phyloP scores from a whole-genome alignment of 208 protist genomes.

The Trypanosomatidae sp. region DNA sequence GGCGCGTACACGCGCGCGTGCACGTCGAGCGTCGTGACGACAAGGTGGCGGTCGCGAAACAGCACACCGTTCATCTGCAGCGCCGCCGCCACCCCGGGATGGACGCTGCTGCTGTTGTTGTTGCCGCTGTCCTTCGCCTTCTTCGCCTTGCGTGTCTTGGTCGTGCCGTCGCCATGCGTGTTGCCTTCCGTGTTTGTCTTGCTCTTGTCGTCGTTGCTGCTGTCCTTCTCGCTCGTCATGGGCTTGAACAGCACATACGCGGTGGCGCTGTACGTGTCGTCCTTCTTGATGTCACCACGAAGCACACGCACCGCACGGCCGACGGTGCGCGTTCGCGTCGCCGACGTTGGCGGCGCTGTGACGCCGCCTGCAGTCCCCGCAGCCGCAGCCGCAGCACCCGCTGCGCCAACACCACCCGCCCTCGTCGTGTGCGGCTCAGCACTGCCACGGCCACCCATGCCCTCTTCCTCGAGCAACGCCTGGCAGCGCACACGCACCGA shows the following conservation, averaged over 20 bases:
- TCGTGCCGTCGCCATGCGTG: no score
- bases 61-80: constrained; percentile 53
- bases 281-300: constrained; percentile 74
- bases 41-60: constrained; percentile 63
- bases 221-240: constrained; percentile 3
- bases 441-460: not conserved
- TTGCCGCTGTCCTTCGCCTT: no score
- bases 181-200: no score
- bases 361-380: no score
- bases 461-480: constrained; percentile 13
- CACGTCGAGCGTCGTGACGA: constrained; percentile 61
- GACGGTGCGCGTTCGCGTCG: constrained; percentile 33
- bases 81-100: constrained; percentile 9
- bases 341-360: not conserved
- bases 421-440: not conserved
- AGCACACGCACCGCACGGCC: constrained; percentile 76
- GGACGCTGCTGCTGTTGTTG: no score
- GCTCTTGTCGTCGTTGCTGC: no score
- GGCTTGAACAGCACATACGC: constrained; percentile 78
- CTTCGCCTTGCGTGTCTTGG: no score
- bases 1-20: constrained; percentile 55
- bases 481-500: constrained; percentile 68
- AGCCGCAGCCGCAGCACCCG: no score
- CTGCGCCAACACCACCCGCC: no score
- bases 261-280: constrained; percentile 60